These are phyloP conservation scores for Xylaria cubensis DNA, from an alignment of 495 filamentous ascomycete species.

Conservation along the genomic window DNA sequence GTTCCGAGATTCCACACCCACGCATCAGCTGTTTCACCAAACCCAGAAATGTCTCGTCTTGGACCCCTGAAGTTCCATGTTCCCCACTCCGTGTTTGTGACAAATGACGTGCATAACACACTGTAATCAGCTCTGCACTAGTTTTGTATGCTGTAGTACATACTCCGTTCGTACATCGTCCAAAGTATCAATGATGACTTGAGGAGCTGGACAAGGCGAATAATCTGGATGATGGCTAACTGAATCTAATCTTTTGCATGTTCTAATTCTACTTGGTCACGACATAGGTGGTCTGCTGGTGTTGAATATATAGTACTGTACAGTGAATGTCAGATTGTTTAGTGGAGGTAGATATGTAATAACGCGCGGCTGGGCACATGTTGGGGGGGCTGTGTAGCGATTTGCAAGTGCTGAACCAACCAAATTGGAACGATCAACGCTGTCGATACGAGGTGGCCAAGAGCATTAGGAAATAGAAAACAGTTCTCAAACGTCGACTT, in stretches of 20 bases:
- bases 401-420: slow-evolving; percentile 22
- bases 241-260: background rate
- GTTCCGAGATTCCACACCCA: background rate
- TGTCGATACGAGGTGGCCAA: slow-evolving; percentile 25
- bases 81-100: background rate
- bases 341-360: background rate
- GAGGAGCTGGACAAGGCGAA: background rate
- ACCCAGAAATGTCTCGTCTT: slow-evolving; percentile 12
- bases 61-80: background rate
- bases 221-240: background rate
- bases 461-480: slow-evolving; percentile 1
- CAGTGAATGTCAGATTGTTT: background rate
- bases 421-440: background rate
- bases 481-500: background rate
- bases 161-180: background rate
- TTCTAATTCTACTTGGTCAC: background rate
- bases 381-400: slow-evolving; percentile 24
- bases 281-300: background rate
- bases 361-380: slow-evolving; percentile 9
- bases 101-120: slow-evolving; percentile 11
- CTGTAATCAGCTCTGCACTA: background rate
- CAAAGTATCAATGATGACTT: background rate
- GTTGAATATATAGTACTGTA: background rate
- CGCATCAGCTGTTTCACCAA: slow-evolving; percentile 8
- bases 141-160: background rate